These are phyloP conservation scores for Mycocentrospora acerina DNA, from an alignment of 2,329 filamentous ascomycete genomes.

Conservation along the genomic window DNA sequence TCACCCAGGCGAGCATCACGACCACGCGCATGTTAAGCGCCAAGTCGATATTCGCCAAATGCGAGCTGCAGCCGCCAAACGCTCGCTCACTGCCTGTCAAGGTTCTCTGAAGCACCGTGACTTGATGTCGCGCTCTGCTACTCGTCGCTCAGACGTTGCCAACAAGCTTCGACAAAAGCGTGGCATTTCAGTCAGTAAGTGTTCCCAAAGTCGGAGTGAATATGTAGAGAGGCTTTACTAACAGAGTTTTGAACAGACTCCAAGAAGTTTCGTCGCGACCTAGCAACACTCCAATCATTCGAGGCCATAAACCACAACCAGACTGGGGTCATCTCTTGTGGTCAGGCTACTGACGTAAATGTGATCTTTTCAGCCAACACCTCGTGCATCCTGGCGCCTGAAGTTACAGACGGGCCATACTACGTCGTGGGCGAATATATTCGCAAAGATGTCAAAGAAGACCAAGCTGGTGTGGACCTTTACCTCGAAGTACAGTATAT, in stretches of 20 bases:
- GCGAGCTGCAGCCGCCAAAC: slow-evolving; percentile 18
- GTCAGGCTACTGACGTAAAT: slow-evolving; percentile 10
- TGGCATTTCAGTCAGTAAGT: slow-evolving; percentile 20
- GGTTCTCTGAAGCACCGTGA: slow-evolving; percentile 17
- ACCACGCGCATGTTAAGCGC: slow-evolving; percentile 29
- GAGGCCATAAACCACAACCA: slow-evolving; percentile 34
- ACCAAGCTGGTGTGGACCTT: slow-evolving; percentile 50
- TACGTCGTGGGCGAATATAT: slow-evolving; percentile 52
- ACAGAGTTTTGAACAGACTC: slow-evolving; percentile 5
- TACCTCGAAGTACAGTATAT: slow-evolving; percentile 55
- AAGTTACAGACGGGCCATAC: slow-evolving; percentile 28
- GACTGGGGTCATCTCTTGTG: slow-evolving; percentile 21
- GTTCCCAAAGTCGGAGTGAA: background rate
- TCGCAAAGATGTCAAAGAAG: slow-evolving; percentile 50
- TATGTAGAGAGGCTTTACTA: background rate
- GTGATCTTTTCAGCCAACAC: slow-evolving; percentile 25
- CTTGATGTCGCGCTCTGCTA: slow-evolving; percentile 20
- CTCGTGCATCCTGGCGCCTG: slow-evolving; percentile 27
- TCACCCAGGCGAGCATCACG: slow-evolving; percentile 39
- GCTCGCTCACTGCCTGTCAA: slow-evolving; percentile 21
- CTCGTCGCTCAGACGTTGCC: slow-evolving; percentile 20
- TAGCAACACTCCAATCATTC: slow-evolving; percentile 32
- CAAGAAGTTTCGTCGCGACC: slow-evolving; percentile 28
- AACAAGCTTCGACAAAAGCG: slow-evolving; percentile 26
- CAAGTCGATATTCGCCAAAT: slow-evolving; percentile 30